Base-by-base conservation (phyloP, 768 basidiomycete genomes). In the Agrocybe pediades region DNA sequence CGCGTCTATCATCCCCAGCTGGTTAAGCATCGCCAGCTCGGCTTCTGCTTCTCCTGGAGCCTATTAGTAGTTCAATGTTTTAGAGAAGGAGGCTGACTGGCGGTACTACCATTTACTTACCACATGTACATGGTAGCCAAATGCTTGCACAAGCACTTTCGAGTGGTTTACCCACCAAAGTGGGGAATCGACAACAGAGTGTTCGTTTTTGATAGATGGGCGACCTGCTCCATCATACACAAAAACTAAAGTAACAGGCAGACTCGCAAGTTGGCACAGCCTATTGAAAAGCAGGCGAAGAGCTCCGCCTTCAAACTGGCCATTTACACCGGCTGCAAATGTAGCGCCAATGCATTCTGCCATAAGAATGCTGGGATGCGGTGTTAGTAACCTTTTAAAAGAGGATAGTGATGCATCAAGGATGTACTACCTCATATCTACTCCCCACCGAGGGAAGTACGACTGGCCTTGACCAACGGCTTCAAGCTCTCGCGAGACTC, bases 21-120 rank as follows among this genome's bases (percentile, higher is more conserved):
- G 4, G 20, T 46, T 60, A 29, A 60, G 51, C 19, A 27, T 36
- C 0, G 55, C 41, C 1, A 60, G 53, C 42, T 60, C 59, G 1
- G 59, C 59, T 25, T 63, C 62, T 0, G 62, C 62, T 44, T 63
- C 62, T 25, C 54, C 57, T 6, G 62, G 62, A n/a, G 59, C 62
- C 62, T 63, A 17, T n/a, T n/a, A n/a, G n/a, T n/a, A n/a, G n/a
- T n/a, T n/a, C n/a, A n/a, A n/a, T n/a, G n/a, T n/a, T n/a, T n/a
- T n/a, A n/a, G n/a, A n/a, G n/a, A n/a, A n/a, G n/a, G n/a, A n/a
- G n/a, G n/a, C n/a, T n/a, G n/a, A n/a, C n/a, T n/a, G n/a, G n/a
- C n/a, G n/a, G n/a, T n/a, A n/a, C n/a, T n/a, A n/a, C n/a, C n/a
- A n/a, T n/a, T 6, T 17, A 30, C 47, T 9, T 21, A 60, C 56